Conservation (phyloP, 2,329 filamentous ascomycete species). For the Xylaria sp. region DNA sequence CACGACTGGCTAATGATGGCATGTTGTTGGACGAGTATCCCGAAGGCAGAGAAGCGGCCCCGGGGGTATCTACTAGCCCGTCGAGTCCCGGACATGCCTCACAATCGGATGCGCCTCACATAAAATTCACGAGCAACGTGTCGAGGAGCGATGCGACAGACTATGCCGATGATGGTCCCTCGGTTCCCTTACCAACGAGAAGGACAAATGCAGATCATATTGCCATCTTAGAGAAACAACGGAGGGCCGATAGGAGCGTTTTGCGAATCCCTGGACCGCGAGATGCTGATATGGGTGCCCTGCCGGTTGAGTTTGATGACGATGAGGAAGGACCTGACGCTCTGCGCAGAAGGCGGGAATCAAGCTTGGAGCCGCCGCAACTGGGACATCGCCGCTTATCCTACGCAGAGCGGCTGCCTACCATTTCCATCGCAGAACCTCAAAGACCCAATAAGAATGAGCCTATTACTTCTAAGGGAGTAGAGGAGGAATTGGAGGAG, state of each 20-base stretch:
- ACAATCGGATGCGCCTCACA: slow-evolving; percentile 38
- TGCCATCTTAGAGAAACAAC: slow-evolving; percentile 78
- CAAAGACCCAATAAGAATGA: slow-evolving; percentile 39
- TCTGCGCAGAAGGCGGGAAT: slow-evolving; percentile 33
- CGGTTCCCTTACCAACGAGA: slow-evolving; percentile 46
- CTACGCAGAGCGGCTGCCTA: slow-evolving; percentile 41
- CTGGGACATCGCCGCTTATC: slow-evolving; percentile 10
- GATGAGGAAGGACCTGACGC: slow-evolving; percentile 27
- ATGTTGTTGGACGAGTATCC: slow-evolving; percentile 37
- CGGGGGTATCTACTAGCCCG: no score
- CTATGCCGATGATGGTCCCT: slow-evolving; percentile 40
- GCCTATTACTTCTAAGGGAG: slow-evolving; percentile 29
- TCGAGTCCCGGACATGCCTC: slow-evolving; percentile 6
- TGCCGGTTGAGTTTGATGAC: slow-evolving; percentile 51
- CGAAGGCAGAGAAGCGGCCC: not conserved
- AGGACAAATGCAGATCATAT: slow-evolving; percentile 72
- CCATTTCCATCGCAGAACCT: slow-evolving; percentile 65
- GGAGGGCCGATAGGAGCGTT: slow-evolving; percentile 65
- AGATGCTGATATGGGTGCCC: slow-evolving; percentile 78
- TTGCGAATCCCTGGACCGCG: slow-evolving; percentile 86
- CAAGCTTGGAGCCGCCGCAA: slow-evolving; percentile 21
- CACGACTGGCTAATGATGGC: slow-evolving; percentile 57
- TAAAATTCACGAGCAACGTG: slow-evolving; percentile 54
- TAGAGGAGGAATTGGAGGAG: slow-evolving; percentile 41
- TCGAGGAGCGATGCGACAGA: slow-evolving; percentile 47